Base-by-base conservation (phyloP, 1,284 basidiomycete genomes). In the Heterobasidion parviporum region DNA sequence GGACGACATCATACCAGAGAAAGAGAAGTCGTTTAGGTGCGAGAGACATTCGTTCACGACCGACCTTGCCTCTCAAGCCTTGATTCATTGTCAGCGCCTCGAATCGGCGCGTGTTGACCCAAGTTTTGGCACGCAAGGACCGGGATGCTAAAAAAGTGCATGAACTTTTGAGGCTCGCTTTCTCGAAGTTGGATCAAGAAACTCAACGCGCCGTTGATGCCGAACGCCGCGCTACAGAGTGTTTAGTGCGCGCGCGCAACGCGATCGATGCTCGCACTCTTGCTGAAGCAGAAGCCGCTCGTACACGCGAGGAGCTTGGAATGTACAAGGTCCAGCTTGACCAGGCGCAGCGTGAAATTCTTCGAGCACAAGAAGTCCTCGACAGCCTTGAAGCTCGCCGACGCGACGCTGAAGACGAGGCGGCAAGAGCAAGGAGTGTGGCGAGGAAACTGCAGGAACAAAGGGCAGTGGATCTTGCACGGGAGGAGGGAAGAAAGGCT, bases 291-390 rank as follows among this genome's bases (percentile, higher is more conserved):
- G 75, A 78, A 1, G 67, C 70, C 0, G 62, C 70, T 14, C 68
- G 73, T 20, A 67, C 73, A 15, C 64, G 67, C 53, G 74, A 76
- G 60, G 75, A 77, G 61, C 68, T 79, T 33, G 67, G 70, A 56
- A 49, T 79, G 60, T 78, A 76, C 64, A 73, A 75, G 63, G 51
- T 74, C 12, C 76, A 78, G 38, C 68, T 79, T 14, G 75, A 79
- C 12, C 69, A 73, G 57, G 77, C 77, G 0, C 74, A 76, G 61
- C 70, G 72, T 45, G 77, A 80, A 60, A 74, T 79, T 35, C 64
- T 64, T 56, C 69, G 76, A 8, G 78, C 77, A 1, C 76, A 80
- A 60, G 74, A 76, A 45, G 70, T 75, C 52, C 68, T 79, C 35
- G 66, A 74, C 57, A 66, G 71, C 52, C 65, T 77, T 7, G 72